Evolutionary conservation across 805 yeast species (phyloP).

Genomic region (Schizosaccharomyces cryophilus): DNA sequence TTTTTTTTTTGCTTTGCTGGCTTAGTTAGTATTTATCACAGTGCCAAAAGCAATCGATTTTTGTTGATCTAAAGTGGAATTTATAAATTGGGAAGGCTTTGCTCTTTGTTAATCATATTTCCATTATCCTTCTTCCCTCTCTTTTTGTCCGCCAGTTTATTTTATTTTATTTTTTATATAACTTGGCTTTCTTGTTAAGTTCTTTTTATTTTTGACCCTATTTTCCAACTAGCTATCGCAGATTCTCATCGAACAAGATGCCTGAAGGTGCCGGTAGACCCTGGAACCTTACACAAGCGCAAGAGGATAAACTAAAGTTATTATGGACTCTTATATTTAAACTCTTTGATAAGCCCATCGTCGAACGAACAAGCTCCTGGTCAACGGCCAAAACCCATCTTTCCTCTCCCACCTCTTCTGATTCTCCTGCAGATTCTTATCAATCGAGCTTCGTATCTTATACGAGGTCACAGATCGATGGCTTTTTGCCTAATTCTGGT

Average conservation of each 20-base stretch:
- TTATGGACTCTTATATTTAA: conserved; percentile 15
- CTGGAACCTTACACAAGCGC: conserved; percentile 16
- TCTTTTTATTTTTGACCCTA: too few relatives aligned
- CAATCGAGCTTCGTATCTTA: neutral
- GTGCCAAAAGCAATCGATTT: too few relatives aligned
- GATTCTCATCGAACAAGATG: conserved; percentile 5
- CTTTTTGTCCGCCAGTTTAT: too few relatives aligned
- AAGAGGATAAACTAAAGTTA: conserved; percentile 18
- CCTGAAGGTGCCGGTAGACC: conserved; percentile 14
- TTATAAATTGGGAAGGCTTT: too few relatives aligned
- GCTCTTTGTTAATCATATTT: too few relatives aligned
- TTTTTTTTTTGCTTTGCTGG: too few relatives aligned
- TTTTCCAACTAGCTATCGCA: neutral
- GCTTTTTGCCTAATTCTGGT: neutral
- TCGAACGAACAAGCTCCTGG: neutral
- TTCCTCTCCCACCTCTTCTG: neutral
- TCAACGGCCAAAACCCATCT: neutral
- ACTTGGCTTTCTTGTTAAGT: too few relatives aligned
- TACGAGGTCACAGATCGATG: neutral
- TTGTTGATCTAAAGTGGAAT: too few relatives aligned
- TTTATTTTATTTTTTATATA: too few relatives aligned
- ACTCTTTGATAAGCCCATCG: conserved; percentile 8
- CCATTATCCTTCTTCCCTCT: too few relatives aligned
- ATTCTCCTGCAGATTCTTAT: neutral
- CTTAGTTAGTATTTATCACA: too few relatives aligned